These are phyloP conservation scores for Alternaria ventricosa DNA, from an alignment of 2,329 filamentous ascomycete genomes.

Conservation along the genomic window DNA sequence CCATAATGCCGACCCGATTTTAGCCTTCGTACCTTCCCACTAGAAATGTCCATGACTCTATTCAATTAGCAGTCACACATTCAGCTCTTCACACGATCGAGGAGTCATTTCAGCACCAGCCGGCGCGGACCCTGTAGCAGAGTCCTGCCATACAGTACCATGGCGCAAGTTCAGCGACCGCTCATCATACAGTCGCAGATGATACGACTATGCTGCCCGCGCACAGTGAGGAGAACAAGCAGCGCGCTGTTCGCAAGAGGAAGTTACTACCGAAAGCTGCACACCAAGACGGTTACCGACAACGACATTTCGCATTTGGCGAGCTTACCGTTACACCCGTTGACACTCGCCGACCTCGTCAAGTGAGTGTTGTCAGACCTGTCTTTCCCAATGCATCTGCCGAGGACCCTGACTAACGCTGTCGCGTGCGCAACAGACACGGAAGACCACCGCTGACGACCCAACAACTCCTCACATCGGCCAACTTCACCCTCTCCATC, in stretches of 20 bases:
- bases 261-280: constrained; percentile 29
- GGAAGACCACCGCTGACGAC: constrained; percentile 85
- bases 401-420: constrained; percentile 11
- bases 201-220: constrained; percentile 43
- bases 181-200: constrained; percentile 47
- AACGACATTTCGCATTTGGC: constrained; percentile 81
- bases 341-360: constrained; percentile 87
- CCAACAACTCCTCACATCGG: constrained; percentile 81
- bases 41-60: constrained; percentile 5
- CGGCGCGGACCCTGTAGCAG: not conserved
- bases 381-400: not conserved
- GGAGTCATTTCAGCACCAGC: not conserved
- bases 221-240: constrained; percentile 22
- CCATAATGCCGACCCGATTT: not conserved
- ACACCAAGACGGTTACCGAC: constrained; percentile 61
- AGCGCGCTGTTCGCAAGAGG: constrained; percentile 22
- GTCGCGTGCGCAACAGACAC: constrained; percentile 55
- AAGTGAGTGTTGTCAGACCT: constrained; percentile 62
- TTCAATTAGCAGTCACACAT: not conserved
- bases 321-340: constrained; percentile 75
- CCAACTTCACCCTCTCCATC: constrained; percentile 93
- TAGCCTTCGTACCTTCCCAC: not conserved
- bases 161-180: constrained; percentile 44
- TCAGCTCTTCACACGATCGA: not conserved
- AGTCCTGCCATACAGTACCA: constrained; percentile 1